A percentile compares a stretch with the other conserved stretches of the same genome.
These are phyloP conservation scores for Calonectria fujianensis DNA, from an alignment of 2,329 filamentous ascomycete genomes.

Conservation along the genomic window DNA sequence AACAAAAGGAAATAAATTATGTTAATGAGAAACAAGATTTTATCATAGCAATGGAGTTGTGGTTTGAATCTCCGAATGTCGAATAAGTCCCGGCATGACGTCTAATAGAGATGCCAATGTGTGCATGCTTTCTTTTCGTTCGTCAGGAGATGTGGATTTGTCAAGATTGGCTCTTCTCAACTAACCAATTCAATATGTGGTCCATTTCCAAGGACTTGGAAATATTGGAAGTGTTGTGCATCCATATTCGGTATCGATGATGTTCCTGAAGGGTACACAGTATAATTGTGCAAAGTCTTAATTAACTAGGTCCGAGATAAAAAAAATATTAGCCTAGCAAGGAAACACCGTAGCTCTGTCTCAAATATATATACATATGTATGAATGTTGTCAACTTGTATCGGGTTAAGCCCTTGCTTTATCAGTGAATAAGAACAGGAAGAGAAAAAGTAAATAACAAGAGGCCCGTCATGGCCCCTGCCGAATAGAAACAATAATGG, in stretches of 20 bases:
- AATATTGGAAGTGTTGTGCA: background rate
- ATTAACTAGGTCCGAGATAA: background rate
- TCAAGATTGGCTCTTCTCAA: background rate
- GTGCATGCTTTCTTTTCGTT: background rate
- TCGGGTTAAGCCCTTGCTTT: background rate
- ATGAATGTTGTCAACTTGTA: background rate
- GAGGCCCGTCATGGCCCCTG: background rate
- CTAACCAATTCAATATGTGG: background rate
- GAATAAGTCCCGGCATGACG: background rate
- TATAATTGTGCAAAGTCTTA: background rate
- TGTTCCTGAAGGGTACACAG: background rate
- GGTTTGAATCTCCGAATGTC: background rate
- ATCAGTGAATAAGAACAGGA: background rate
- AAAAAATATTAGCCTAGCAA: background rate
- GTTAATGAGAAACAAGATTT: slow-evolving; percentile 26
- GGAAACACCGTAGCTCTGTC: background rate
- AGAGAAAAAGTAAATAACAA: background rate
- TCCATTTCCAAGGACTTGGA: background rate
- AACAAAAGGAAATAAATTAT: slow-evolving; percentile 4
- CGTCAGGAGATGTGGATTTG: no score
- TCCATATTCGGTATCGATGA: background rate
- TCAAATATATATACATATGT: background rate
- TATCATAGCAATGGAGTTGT: slow-evolving; percentile 30
- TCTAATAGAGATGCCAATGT: background rate
- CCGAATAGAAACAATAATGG: background rate